Conservation (phyloP, 176 grass and related monocot species). For the Raddia guianensis region DNA sequence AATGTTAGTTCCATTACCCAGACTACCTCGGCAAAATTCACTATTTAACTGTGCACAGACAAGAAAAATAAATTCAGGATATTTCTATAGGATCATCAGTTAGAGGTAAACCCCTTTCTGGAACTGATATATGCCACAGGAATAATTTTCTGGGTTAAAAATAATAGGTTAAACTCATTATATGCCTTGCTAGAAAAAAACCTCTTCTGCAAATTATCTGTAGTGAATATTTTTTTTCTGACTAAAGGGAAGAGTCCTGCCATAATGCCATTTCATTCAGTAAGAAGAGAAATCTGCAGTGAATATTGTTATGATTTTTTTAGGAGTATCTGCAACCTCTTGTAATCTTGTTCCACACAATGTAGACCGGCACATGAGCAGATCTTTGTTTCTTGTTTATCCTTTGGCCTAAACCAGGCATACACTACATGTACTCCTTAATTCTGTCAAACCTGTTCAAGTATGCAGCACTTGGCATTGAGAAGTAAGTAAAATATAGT, state of each 20-base stretch:
- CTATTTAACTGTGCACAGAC: background rate
- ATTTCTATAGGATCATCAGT: background rate
- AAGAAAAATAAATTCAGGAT: background rate
- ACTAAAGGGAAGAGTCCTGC: too few relatives aligned
- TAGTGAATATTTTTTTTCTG: background rate
- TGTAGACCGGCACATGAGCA: background rate
- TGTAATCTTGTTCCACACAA: slow-evolving; percentile 5
- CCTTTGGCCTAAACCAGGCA: background rate
- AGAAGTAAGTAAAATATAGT: slow-evolving; percentile 66
- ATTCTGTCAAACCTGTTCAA: slow-evolving; percentile 75
- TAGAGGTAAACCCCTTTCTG: background rate
- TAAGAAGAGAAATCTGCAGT: background rate
- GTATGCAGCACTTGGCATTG: slow-evolving; percentile 70
- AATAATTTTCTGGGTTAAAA: background rate
- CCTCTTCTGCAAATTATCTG: background rate
- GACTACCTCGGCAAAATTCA: background rate
- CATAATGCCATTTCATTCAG: too few relatives aligned
- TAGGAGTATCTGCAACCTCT: background rate
- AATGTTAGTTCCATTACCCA: background rate
- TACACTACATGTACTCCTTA: slow-evolving; percentile 37
- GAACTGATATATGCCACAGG: background rate
- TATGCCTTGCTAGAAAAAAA: too few relatives aligned
- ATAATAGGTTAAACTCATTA: slow-evolving; percentile 1
- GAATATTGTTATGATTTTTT: background rate
- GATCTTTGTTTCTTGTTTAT: background rate